Evolutionary conservation across 2,329 filamentous ascomycete species (phyloP).

Genomic region (Aspergillus glaucus): DNA sequence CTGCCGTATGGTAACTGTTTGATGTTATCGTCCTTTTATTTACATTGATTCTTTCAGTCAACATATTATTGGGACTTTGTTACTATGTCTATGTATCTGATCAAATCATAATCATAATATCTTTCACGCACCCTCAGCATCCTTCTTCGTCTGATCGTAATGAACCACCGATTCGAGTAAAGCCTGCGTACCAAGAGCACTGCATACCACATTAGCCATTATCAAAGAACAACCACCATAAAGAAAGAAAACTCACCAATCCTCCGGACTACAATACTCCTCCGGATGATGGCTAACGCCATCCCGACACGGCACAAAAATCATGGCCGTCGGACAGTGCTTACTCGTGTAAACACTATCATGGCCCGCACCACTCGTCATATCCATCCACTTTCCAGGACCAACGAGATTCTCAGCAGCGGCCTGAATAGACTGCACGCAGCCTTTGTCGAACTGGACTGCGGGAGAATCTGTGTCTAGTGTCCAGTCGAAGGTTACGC

Average conservation of each 20-base stretch:
- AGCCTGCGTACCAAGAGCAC: constrained; percentile 36
- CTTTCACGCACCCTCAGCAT: neutral
- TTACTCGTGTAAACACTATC: constrained; percentile 53
- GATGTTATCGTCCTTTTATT: too few relatives aligned
- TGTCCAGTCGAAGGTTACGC: constrained; percentile 47
- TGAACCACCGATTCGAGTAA: constrained; percentile 43
- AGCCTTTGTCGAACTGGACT: constrained; percentile 56
- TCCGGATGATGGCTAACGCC: constrained; percentile 55
- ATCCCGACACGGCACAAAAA: constrained; percentile 55
- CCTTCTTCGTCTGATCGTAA: constrained; percentile 15
- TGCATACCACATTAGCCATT: constrained; percentile 4
- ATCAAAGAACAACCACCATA: neutral
- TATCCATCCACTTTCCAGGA: constrained; percentile 37
- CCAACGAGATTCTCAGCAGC: constrained; percentile 52
- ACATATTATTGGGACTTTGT: too few relatives aligned
- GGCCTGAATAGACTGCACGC: constrained; percentile 54
- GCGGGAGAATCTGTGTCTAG: constrained; percentile 54
- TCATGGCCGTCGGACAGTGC: constrained; percentile 54
- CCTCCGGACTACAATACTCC: constrained; percentile 50
- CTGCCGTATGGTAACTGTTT: too few relatives aligned
- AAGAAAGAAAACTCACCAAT: constrained; percentile 19
- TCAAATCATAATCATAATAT: too few relatives aligned
- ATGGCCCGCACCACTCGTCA: constrained; percentile 55
- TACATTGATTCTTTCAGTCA: too few relatives aligned
- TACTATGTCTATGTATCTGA: too few relatives aligned